These are phyloP conservation scores for Ceratonia siliqua DNA, from an alignment of 306 rosid species.

Conservation along the genomic window DNA sequence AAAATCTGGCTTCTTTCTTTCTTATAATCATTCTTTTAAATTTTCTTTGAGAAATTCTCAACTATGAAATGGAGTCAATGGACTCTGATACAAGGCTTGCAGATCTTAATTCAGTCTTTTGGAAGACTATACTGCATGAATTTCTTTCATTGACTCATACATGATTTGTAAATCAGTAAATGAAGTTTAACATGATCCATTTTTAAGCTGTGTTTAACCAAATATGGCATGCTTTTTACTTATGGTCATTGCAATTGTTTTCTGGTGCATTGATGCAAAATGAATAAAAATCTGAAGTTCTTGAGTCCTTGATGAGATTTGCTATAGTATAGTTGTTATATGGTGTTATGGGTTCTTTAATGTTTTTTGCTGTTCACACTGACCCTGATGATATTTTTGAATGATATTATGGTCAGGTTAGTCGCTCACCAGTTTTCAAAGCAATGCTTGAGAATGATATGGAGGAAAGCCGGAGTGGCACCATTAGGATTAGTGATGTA, in stretches of 20 bases:
- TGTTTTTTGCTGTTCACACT: not conserved
- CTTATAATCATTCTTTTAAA: not conserved
- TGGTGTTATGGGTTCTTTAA: not conserved
- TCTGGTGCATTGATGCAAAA: not conserved
- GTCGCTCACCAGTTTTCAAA: conserved; percentile 62
- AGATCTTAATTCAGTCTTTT: conserved; percentile 3
- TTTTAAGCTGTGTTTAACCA: not conserved
- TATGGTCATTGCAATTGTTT: not conserved
- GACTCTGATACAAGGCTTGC: not conserved
- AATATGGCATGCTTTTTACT: not conserved
- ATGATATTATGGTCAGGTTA: conserved; percentile 36
- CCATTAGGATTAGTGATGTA: conserved; percentile 58
- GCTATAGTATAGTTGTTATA: not conserved
- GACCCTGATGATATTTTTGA: not conserved
- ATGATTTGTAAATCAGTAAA: not conserved
- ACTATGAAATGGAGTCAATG: too few species aligned
- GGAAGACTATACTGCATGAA: not conserved
- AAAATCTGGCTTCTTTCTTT: not conserved
- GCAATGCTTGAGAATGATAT: conserved; percentile 69
- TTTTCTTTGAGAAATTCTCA: not conserved
- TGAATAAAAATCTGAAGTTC: not conserved
- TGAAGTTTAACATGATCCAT: not conserved
- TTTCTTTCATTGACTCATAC: not conserved
- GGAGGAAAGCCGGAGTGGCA: conserved; percentile 65
- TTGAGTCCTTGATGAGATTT: not conserved